Evolutionary conservation across 2,329 filamentous ascomycete species (phyloP), one percentile per base, ranked within the genome.

Genomic region (Davidsoniella virescens): DNA sequence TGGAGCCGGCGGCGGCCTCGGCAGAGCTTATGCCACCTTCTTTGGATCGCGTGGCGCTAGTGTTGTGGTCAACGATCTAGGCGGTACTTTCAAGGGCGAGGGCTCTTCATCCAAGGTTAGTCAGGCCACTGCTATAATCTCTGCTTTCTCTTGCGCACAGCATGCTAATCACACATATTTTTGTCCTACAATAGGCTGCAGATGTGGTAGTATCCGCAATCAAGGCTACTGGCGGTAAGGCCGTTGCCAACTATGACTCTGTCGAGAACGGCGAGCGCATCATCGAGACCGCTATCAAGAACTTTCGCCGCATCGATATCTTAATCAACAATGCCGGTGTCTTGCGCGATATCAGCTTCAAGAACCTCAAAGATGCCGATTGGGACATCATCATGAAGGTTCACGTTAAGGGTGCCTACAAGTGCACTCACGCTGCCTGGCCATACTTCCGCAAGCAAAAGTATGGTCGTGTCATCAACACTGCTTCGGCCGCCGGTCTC

Each of bases 311-410:
- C 60, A 78, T 98, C 67, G 90, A 98, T 65, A 72, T 98, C 56
- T 80, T 98, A 60, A 82, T 98, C 69, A 98, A 98, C 76, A 98
- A 96, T 64, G 92, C 92, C 54, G 90, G 92, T 62, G 96, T 96
- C 62, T 75, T 94, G 54, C 83, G 90, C 54, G 88, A 96, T 69
- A 67, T 96, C 63, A 90, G 85, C 75, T 96, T 98, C 73, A 94
- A 94, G 77, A 96, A 96, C 70, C 93, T 96, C 78, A 92, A 83
- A 66, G 92, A 98, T 65, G 69, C 83, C 63, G 92, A 98, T 66
- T 98, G 92, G 92, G 90, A 98, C 64, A 70, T 95, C 58, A 84
- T 95, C 64, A 85, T 90, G 67, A 82, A 80, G 64, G 90, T 96
- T 52, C 90, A 98, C 67, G 80, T 95, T 60, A 84, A 80, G 63